Evolutionary conservation across 768 basidiomycete genomes (phyloP), one percentile per base, ranked within the genome.

Genomic region (Pleurotus tuber-regium): DNA sequence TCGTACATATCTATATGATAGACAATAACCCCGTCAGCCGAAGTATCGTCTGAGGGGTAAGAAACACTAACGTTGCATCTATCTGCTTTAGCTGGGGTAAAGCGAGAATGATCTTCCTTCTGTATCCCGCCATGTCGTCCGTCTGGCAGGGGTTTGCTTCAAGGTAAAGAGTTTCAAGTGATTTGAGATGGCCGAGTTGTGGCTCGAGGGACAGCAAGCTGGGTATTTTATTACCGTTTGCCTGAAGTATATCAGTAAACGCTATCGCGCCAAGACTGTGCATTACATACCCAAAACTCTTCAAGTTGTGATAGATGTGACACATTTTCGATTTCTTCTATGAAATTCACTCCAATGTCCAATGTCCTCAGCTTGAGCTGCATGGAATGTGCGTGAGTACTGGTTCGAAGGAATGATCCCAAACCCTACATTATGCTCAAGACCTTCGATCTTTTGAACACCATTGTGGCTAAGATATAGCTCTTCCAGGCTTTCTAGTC

Each of bases 401-500:
- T 10, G 39, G 18, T 25, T 18, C 16, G 26, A 43, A 9, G 14
- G 25, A 23, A 43, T 40, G 16, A 26, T 46, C 31, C 18, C n/a
- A 1, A 33, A 43, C 63, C 82, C 58, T 57, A 92, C 94, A 60
- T 93, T 95, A 25, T 84, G 73, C 43, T 91, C 87, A 7, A 99
- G 72, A 1, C 94, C 94, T 65, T 96, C 92, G 26, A 99, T 63
- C 54, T 74, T 76, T 61, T 83, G 76, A 11, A 99, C 69, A 0
- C 97, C 97, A 56, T 98, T 99, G 62, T 98, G 96, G 54, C 89
- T 92, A 35, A 99, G 72, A 66, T 98, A 98, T 4, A 99, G 67
- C 64, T 98, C 89, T 61, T 95, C 91, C 12, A 99, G 77, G 48
- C 76, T 78, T 35, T 74, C 75, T 7, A 98, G 71, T 7, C 68